Conservation (phyloP, 441 rosid genomes). For the Theobroma grandiflorum region DNA sequence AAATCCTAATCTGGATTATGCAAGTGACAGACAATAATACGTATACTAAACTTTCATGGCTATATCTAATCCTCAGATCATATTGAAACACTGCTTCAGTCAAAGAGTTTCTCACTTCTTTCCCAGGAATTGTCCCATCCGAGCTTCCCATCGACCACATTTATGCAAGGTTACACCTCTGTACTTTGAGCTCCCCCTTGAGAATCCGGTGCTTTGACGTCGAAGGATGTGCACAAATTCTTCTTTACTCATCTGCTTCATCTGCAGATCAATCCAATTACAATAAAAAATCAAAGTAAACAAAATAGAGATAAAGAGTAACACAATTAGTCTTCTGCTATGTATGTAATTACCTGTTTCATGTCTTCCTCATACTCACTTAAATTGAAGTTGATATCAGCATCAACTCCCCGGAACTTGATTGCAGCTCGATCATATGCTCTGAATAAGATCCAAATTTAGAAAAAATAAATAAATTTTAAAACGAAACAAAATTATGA, state of each 20-base stretch:
- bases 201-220: slow-evolving; percentile 66
- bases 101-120: slow-evolving; percentile 37
- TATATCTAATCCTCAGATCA: slow-evolving; percentile 8
- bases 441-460: slow-evolving; percentile 38
- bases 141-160: slow-evolving; percentile 57
- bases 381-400: slow-evolving; percentile 67
- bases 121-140: slow-evolving; percentile 56
- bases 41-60: not conserved
- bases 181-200: slow-evolving; percentile 63
- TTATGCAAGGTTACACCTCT: slow-evolving; percentile 62
- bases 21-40: not conserved
- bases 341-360: slow-evolving; percentile 47
- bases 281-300: not conserved
- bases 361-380: slow-evolving; percentile 64
- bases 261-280: slow-evolving; percentile 39
- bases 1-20: not conserved
- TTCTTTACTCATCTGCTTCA: slow-evolving; percentile 56
- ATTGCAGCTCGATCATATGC: slow-evolving; percentile 79
- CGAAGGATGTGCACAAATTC: slow-evolving; percentile 71
- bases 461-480: not conserved
- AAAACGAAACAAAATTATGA: slow-evolving; percentile 17
- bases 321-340: not conserved
- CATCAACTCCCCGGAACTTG: slow-evolving; percentile 71
- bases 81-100: slow-evolving; percentile 14
- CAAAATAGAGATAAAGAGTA: not conserved